Base-by-base conservation (phyloP, 2,329 filamentous ascomycete species). In the Epichloe scottii region DNA sequence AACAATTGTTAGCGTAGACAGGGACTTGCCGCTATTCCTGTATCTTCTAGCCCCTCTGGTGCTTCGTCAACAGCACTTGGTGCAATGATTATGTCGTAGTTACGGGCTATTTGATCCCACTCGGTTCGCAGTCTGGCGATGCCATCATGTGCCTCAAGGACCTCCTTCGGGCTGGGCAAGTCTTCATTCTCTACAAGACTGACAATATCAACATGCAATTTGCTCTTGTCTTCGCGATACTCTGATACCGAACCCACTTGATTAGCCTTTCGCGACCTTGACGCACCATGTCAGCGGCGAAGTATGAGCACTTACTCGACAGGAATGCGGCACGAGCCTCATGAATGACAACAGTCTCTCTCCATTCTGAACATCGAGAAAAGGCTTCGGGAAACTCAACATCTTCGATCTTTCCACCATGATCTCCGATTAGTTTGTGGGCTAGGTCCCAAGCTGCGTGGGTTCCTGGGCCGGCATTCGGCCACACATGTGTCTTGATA, bases 61-160 rank as follows among this genome's bases (percentile, higher is more conserved):
- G 81, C 81, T 56, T 81, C 80, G 50, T 81, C 82, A 0, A 73
- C 58, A 0, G 75, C 77, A 56, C 79, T 82, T 0, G 81, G 81
- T 0, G 72, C 75, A 10, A 85, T 56, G 0, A 84, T 68, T 0
- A 76, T 78, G 14, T 70, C 73, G 53, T 81, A 84, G 15, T 63
- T 59, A 1, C 63, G 62, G 0, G 73, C 70, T 4, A 84, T 69
- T 2, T 62, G 65, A 56, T 85, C 81, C 4, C 78, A 71, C 17
- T 71, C 66, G 0, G 79, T 77, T 33, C 81, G 65, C 15, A 80
- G 64, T 0, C 68, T 67, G 0, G 78, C 76, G 17, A 78, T 70
- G 1, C 67, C 66, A 55, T 85, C 80, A 41, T 77, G 58, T 0
- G 78, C 76, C 7, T 75, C 68, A 0, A 82, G 59, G 46, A 78